phyloP scores from a whole-genome alignment of 2,329 filamentous ascomycete genomes.

The Xylaria sp. region DNA sequence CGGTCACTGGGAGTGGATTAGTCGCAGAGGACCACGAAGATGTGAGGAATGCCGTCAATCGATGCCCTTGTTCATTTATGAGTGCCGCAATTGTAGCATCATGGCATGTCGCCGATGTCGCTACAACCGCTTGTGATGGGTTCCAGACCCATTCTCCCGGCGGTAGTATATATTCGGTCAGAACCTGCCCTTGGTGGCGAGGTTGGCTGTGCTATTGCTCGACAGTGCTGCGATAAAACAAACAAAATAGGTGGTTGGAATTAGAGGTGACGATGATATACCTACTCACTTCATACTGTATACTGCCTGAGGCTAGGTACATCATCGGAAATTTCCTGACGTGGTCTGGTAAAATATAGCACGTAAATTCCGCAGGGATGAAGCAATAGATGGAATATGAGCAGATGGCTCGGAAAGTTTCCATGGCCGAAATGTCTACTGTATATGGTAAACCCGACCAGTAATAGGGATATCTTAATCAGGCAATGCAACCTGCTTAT shows the following conservation, averaged over 20 bases:
- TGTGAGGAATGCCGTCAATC: constrained; percentile 44
- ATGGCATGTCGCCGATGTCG: constrained; percentile 60
- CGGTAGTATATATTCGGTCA: background rate
- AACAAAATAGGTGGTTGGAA: background rate
- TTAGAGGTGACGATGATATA: background rate
- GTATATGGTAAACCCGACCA: background rate
- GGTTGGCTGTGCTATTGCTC: background rate
- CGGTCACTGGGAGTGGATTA: constrained; percentile 43
- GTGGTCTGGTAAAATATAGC: background rate
- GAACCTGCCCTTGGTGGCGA: background rate
- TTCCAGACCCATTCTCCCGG: background rate
- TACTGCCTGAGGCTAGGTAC: background rate
- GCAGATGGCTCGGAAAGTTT: background rate
- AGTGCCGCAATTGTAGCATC: constrained; percentile 59
- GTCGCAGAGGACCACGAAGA: constrained; percentile 20
- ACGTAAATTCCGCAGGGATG: background rate
- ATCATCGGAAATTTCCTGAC: constrained; percentile 6
- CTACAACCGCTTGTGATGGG: constrained; percentile 55
- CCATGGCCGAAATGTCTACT: background rate
- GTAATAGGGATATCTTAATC: background rate
- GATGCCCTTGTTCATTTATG: constrained; percentile 57
- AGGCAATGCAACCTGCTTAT: constrained; percentile 30
- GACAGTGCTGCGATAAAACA: background rate
- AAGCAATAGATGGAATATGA: background rate
- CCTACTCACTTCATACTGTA: background rate